Conservation (phyloP, 2,329 filamentous ascomycete species). For the Sporothrix schenckii region DNA sequence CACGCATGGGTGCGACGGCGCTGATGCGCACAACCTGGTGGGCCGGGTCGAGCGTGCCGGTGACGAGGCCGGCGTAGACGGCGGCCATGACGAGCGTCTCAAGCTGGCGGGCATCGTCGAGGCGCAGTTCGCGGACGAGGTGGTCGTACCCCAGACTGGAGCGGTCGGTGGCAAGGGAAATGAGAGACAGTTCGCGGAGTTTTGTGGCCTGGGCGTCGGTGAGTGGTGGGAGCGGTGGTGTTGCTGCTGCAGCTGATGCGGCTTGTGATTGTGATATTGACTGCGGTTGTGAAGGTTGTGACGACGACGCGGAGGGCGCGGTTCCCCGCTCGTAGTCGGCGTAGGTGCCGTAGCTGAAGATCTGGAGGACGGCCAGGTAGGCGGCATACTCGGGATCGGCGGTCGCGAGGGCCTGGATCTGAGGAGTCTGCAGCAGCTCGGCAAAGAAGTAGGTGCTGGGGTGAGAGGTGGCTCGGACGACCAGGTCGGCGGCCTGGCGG, state of each 20-base stretch:
- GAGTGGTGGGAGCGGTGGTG: conserved; percentile 64
- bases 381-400: conserved; percentile 60
- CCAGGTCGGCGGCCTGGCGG: conserved; percentile 80
- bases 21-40: conserved; percentile 74
- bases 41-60: conserved; percentile 80
- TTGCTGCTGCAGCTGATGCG: neutral
- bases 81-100: conserved; percentile 85
- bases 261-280: neutral
- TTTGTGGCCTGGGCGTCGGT: conserved; percentile 75
- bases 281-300: neutral
- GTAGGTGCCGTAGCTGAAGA: conserved; percentile 94
- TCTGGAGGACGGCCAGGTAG: conserved; percentile 73
- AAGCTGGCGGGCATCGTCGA: conserved; percentile 68
- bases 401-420: conserved; percentile 71
- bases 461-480: conserved; percentile 85
- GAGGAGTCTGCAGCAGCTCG: conserved; percentile 81
- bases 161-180: conserved; percentile 73
- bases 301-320: neutral
- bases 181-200: conserved; percentile 85
- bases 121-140: conserved; percentile 67
- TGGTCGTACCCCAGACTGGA: conserved; percentile 71
- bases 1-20: conserved; percentile 81
- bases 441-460: conserved; percentile 90
- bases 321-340: conserved; percentile 61
- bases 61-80: conserved; percentile 82